Conservation (phyloP, 1,284 basidiomycete genomes). For the Phellopilus nigrolimitatus region DNA sequence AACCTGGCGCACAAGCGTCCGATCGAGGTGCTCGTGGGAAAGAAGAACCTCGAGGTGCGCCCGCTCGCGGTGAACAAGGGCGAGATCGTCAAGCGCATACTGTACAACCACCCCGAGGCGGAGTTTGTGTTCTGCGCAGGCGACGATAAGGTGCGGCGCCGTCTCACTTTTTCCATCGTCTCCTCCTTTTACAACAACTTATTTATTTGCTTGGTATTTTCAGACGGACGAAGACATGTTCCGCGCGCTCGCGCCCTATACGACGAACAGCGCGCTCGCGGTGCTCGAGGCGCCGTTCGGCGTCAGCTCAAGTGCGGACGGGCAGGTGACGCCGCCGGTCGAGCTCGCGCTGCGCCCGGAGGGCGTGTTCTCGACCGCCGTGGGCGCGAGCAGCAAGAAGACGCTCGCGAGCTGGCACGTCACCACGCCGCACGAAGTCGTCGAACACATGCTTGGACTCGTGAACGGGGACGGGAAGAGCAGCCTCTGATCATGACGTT, state of each 20-base stretch:
- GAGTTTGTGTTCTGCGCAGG: conserved; percentile 97
- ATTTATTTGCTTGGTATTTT: not conserved
- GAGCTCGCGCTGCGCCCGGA: conserved; percentile 62
- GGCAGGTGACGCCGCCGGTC: conserved; percentile 42
- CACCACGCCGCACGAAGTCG: conserved; percentile 70
- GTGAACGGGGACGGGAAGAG: conserved; percentile 26
- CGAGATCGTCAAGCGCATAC: conserved; percentile 92
- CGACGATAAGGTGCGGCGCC: conserved; percentile 81
- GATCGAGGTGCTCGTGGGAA: conserved; percentile 91
- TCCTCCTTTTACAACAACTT: conserved; percentile 8
- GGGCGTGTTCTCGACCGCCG: conserved; percentile 83
- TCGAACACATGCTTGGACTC: conserved; percentile 62
- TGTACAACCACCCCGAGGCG: conserved; percentile 89
- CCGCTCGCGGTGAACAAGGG: conserved; percentile 97
- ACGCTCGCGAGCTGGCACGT: conserved; percentile 89
- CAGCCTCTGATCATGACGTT: conserved; percentile 8
- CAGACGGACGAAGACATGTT: conserved; percentile 98
- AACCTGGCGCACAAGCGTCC: conserved; percentile 84
- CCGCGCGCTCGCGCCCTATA: conserved; percentile 73
- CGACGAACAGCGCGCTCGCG: conserved; percentile 30
- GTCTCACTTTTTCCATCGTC: not conserved
- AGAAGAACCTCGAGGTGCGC: conserved; percentile 97
- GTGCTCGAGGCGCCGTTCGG: conserved; percentile 64
- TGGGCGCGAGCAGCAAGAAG: conserved; percentile 82
- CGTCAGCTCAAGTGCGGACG: conserved; percentile 7